Base-by-base conservation (phyloP, 179 eudicot species). In the Actinidia polygama region DNA sequence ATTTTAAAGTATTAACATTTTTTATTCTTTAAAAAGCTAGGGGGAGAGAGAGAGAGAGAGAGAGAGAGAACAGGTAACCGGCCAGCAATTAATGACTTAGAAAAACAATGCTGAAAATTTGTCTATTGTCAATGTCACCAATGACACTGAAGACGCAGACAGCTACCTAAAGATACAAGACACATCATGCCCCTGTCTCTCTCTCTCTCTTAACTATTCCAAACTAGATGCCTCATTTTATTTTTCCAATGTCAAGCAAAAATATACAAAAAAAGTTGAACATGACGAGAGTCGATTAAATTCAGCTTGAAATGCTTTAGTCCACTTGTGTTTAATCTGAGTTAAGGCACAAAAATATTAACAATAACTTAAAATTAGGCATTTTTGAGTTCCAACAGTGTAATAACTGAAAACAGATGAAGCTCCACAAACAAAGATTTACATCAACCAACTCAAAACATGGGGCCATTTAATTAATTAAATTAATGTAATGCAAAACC, bases 391-490 rank as follows among this genome's bases (percentile, higher is more conserved):
- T 26, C 30, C 5, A 40, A 11, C 4, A 76, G 8, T 7, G 21
- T 15, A 72, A n/a, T 9, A 15, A 30, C 4, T 3, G 6, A 16
- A 55, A 51, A 26, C 81, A 40, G 58, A 47, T 78, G 58, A 44
- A 63, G 72, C 4, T 10, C 80, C 21, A 6, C 58, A 23, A 63
- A 12, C 81, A 66, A 67, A 50, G n/a, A 79, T 79, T 30, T 62
- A 62, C 58, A 46, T 12, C 16, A 79, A 69, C 50, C 62, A 79
- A 67, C 74, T n/a, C 58, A 73, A 54, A 74, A 53, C 47, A 51
- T 53, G 63, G 30, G 73, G 30, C 30, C 53, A 24, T 50, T 54
- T 21, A 79, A 79, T 67, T 36, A 68, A 79, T 53, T 79, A 79
- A 67, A 79, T 79, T 26, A 79, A 67, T 26, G 21, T 40, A 19